Conservation (phyloP, 164 flowering plant species). For the Vitis riparia region DNA sequence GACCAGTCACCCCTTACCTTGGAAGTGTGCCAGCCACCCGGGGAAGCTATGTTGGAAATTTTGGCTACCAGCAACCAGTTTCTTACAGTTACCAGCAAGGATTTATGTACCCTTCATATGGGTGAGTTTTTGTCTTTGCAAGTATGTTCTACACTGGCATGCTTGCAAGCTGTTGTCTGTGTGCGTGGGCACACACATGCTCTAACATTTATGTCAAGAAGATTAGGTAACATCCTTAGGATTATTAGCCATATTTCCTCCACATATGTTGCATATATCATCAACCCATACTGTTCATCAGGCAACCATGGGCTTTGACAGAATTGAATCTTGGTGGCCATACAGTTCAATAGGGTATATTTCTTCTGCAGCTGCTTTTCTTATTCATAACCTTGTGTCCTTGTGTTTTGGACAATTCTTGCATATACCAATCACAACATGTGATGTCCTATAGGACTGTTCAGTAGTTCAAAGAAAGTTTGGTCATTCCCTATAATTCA, state of each 20-base stretch:
- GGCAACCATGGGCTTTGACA: neutral
- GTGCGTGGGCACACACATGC: too few relatives aligned
- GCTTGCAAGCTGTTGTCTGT: too few relatives aligned
- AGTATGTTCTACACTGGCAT: too few relatives aligned
- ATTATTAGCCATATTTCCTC: neutral
- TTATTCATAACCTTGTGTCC: neutral
- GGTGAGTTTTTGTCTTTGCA: slow-evolving; percentile 46
- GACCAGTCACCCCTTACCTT: slow-evolving; percentile 54
- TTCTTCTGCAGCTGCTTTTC: slow-evolving; percentile 16
- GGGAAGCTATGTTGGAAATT: slow-evolving; percentile 59
- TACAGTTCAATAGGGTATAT: slow-evolving; percentile 4
- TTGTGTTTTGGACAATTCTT: neutral
- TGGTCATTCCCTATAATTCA: slow-evolving; percentile 10
- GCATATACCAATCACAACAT: slow-evolving; percentile 19
- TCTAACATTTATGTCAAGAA: too few relatives aligned
- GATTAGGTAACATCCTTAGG: too few relatives aligned
- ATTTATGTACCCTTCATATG: slow-evolving; percentile 71
- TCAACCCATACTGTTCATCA: neutral
- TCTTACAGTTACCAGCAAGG: slow-evolving; percentile 82
- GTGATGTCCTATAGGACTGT: neutral
- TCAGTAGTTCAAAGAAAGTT: slow-evolving; percentile 1
- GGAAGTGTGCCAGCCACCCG: slow-evolving; percentile 56
- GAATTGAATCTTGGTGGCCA: neutral
- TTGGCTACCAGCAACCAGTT: slow-evolving; percentile 78
- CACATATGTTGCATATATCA: neutral